Evolutionary conservation across 2,329 filamentous ascomycete genomes (phyloP).

Genomic region (Fusarium sp.): DNA sequence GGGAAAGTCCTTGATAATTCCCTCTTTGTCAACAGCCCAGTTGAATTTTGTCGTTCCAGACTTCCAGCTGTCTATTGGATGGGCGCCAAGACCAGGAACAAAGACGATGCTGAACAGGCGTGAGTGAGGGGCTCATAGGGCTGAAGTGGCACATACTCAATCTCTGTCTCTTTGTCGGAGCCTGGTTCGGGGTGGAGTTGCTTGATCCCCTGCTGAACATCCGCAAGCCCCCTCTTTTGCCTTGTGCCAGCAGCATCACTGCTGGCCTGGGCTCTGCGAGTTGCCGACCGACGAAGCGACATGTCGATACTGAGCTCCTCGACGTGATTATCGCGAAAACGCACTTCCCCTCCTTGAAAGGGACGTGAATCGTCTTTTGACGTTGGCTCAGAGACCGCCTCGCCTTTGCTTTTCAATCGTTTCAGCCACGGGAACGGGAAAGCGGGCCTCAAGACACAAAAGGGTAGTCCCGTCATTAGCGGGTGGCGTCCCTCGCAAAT

Average conservation of each 20-base stretch:
- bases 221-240: constrained; percentile 50
- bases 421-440: not conserved
- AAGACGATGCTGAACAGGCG: constrained; percentile 51
- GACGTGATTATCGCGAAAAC: not conserved
- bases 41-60: constrained; percentile 53
- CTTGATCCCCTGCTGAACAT: constrained; percentile 54
- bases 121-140: not conserved
- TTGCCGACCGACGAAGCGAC: constrained; percentile 26
- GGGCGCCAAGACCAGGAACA: constrained; percentile 55
- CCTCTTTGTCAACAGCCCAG: constrained; percentile 53
- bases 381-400: not conserved
- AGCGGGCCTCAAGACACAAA: not conserved
- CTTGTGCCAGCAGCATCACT: constrained; percentile 7
- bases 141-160: constrained; percentile 44
- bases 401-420: not conserved
- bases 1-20: constrained; percentile 54
- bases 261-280: constrained; percentile 31
- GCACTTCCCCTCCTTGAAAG: not conserved
- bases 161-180: constrained; percentile 46
- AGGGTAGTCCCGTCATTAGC: not conserved
- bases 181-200: constrained; percentile 51
- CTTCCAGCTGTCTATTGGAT: constrained; percentile 55
- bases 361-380: not conserved
- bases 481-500: not conserved
- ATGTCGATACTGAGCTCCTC: not conserved